These are phyloP conservation scores for Aschersonia sp. DNA, from an alignment of 2,329 filamentous ascomycete genomes.

Conservation along the genomic window DNA sequence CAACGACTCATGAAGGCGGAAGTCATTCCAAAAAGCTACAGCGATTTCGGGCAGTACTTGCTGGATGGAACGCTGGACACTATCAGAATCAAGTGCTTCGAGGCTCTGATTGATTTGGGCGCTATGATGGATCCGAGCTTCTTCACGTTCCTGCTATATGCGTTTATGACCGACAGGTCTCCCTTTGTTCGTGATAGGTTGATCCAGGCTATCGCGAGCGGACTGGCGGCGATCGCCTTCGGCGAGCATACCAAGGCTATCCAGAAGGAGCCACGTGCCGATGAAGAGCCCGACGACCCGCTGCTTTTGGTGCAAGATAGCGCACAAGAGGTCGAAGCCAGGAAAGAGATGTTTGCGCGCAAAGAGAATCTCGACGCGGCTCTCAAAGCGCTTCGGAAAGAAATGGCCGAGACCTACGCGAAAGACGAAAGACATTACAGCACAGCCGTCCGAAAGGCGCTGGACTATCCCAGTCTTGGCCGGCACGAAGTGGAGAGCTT, in stretches of 20 bases:
- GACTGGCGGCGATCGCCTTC: constrained; percentile 48
- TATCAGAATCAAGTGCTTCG: constrained; percentile 51
- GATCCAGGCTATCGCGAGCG: constrained; percentile 42
- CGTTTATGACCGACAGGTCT: constrained; percentile 46
- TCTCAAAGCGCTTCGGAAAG: constrained; percentile 24
- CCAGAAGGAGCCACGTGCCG: constrained; percentile 21
- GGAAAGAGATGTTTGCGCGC: constrained; percentile 47
- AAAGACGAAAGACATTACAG: constrained; percentile 23
- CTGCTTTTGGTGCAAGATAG: constrained; percentile 27
- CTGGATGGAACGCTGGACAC: constrained; percentile 48
- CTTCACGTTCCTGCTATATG: constrained; percentile 40
- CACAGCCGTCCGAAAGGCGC: constrained; percentile 26
- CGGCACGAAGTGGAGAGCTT: constrained; percentile 26
- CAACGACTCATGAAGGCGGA: constrained; percentile 48
- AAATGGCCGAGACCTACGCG: constrained; percentile 27
- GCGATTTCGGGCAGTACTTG: constrained; percentile 48
- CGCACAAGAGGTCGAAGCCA: constrained; percentile 38
- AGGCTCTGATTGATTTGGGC: constrained; percentile 49
- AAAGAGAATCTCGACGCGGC: constrained; percentile 48
- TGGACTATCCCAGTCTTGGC: constrained; percentile 23
- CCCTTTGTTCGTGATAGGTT: constrained; percentile 46
- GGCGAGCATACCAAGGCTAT: constrained; percentile 38
- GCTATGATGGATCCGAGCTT: constrained; percentile 39
- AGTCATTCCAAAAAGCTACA: constrained; percentile 36
- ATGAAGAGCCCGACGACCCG: constrained; percentile 17